phyloP scores from a whole-genome alignment of 1,284 basidiomycete species.

The Termitomyces sp. region DNA sequence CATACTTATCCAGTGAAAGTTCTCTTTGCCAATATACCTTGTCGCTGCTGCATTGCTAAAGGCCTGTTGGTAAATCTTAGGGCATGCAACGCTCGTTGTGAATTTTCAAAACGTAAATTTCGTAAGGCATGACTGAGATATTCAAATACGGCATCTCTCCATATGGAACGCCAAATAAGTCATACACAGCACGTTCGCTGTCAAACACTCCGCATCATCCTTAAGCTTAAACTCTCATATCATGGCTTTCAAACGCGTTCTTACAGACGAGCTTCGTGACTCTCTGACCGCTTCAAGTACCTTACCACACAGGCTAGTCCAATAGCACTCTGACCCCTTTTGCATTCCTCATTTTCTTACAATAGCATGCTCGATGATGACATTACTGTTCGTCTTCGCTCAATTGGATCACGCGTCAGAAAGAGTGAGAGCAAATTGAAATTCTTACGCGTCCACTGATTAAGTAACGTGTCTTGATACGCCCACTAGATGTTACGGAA shows the following conservation, averaged over 20 bases:
- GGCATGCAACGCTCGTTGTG: background rate
- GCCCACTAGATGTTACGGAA: constrained; percentile 41
- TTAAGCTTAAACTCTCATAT: too few species aligned
- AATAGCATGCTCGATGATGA: constrained; percentile 41
- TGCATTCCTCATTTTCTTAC: background rate
- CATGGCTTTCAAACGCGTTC: constrained; percentile 38
- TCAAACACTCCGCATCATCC: background rate
- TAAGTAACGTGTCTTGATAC: constrained; percentile 24
- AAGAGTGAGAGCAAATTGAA: constrained; percentile 43
- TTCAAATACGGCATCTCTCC: background rate
- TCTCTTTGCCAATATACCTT: background rate
- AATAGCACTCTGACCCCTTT: background rate
- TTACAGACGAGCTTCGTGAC: constrained; percentile 36
- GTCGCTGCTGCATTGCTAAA: background rate
- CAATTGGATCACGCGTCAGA: constrained; percentile 43
- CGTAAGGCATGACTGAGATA: background rate
- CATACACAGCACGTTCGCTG: background rate
- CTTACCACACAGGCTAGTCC: constrained; percentile 14
- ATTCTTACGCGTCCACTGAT: background rate
- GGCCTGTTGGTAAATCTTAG: background rate
- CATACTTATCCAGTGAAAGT: background rate
- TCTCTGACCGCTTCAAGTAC: constrained; percentile 27
- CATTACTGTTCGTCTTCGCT: constrained; percentile 39
- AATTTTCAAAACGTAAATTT: background rate
- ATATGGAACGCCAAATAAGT: background rate